Base-by-base conservation (phyloP, 1,284 basidiomycete genomes). In the Sporisorium reilianum region DNA sequence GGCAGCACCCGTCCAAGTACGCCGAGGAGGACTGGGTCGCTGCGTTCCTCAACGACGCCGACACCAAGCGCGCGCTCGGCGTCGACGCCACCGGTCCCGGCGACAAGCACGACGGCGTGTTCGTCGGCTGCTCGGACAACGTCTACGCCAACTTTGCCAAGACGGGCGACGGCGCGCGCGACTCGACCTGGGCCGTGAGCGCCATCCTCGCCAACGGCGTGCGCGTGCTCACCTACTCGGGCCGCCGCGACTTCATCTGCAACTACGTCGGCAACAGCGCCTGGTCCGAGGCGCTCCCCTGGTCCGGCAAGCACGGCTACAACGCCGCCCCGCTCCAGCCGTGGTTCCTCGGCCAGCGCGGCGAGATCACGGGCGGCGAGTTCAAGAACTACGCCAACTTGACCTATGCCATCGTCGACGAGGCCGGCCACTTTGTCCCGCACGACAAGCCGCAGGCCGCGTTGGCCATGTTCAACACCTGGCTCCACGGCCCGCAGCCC, bases 361-460 rank as follows among this genome's bases (percentile, higher is more conserved):
- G 54, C 46, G 22, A 57, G 8, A 18, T 48, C 26, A 69, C 59
- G 23, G 81, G 67, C 1, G 82, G 80, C 26, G 46, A 78, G 5
- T 81, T 74, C 56, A 77, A 78, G 30, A 59, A 53, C 40, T 55
- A 55, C 28, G 77, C 45, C 10, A 64, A 74, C 25, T 32, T 84
- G 3, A 83, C 82, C 5, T 83, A 77, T 32, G 74, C 66, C 8
- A 80, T 74, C 36, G 77, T 82, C 1, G 77, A 80, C 20, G 60
- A 71, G 5, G 75, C 78, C 3, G 80, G 83, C 26, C 83, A 84
- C 64, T 84, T 84, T 79, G 80, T 83, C 4, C 83, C 83, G 12
- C 74, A 79, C 38, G 80, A 81, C 52, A 77, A 83, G 55, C 82
- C 80, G 0, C 41, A 54, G 26, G 64, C 69, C 14, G 80, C 80